These are phyloP conservation scores for Magnolia changhungtana DNA, from an alignment of 164 flowering plant species.

Conservation along the genomic window DNA sequence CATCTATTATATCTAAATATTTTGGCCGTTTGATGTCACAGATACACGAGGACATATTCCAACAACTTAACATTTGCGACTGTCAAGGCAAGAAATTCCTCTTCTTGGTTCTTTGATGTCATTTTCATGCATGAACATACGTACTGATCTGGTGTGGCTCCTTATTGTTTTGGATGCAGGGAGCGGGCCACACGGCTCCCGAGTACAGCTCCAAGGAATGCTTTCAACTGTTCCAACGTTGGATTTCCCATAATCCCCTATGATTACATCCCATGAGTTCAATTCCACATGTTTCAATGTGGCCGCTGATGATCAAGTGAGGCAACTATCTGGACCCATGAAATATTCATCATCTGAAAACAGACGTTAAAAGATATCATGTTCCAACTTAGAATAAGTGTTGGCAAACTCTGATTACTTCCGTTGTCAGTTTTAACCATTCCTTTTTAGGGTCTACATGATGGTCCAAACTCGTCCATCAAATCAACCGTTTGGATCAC, in stretches of 20 bases:
- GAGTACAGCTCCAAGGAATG: slow-evolving; percentile 19
- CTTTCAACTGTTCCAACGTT: slow-evolving; percentile 13
- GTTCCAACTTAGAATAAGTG: too few relatives aligned
- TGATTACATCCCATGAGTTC: not conserved
- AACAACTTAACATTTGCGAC: slow-evolving; percentile 34
- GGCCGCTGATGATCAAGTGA: too few relatives aligned
- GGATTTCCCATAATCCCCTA: slow-evolving; percentile 17
- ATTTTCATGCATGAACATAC: not conserved
- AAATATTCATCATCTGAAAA: too few relatives aligned
- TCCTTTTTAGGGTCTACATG: too few relatives aligned
- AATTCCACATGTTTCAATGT: too few relatives aligned
- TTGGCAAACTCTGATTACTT: too few relatives aligned
- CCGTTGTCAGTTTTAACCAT: too few relatives aligned
- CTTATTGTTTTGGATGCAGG: slow-evolving; percentile 9
- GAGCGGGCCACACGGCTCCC: slow-evolving; percentile 18
- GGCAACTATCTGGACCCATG: too few relatives aligned
- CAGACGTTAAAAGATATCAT: too few relatives aligned
- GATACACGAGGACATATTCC: slow-evolving; percentile 29
- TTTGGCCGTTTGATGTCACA: slow-evolving; percentile 5
- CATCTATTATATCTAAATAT: not conserved
- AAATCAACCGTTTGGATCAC: too few relatives aligned
- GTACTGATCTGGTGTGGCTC: not conserved
- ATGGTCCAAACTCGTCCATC: too few relatives aligned
- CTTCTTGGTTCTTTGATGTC: not conserved
- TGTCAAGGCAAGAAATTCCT: slow-evolving; percentile 27